Evolutionary conservation across 208 protist genomes (phyloP), one percentile per base, ranked within the genome.

Genomic region (Kentomonas sorsogonicus): DNA sequence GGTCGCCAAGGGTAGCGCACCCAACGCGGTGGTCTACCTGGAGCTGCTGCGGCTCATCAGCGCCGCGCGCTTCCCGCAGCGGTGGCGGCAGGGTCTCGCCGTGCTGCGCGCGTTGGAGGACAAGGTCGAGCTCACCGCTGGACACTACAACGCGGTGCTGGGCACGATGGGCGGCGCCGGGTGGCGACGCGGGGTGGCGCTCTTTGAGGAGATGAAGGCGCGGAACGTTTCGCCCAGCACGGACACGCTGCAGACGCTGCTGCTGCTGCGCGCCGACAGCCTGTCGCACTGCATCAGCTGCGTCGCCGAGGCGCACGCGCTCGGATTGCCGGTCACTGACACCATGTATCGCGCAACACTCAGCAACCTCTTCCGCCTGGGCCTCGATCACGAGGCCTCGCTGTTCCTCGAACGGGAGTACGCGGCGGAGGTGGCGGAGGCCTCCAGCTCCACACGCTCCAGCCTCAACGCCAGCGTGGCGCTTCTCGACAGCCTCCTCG

Each of bases 101-200:
- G 72, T 90, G 23, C 59, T 90, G 29, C 38, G 66, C 4, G 81
- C 77, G 5, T 63, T 91, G 34, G 53, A 79, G 26, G 79, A 72
- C 6, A 77, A 69, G 25, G 55, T 82, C 9, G 84, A 92, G 31
- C 44, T 85, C 29, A 95, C 84, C 1, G 88, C 84, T 16, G 88
- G 88, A 15, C 79, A 87, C 60, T 95, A 84, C 66, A 95, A 95
- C 65, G 77, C 88, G 11, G 78, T 79, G 10, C 58, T 95, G 11
- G 47, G 73, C 20, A 87, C 82, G 38, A 68, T 95, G 66, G 68
- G 74, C 2, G 77, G 77, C 22, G 53, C 36, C 1, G 53, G 52
- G 23, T 91, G 79, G 83, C 47, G 67, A 48, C 76, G 79, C 54
- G 83, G 77, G 20, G 61, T 90, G 5, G 40, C 55, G 36, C 60